Base-by-base conservation (phyloP, 1,284 basidiomycete species). In the Apiotrichum mycotoxinovorans region DNA sequence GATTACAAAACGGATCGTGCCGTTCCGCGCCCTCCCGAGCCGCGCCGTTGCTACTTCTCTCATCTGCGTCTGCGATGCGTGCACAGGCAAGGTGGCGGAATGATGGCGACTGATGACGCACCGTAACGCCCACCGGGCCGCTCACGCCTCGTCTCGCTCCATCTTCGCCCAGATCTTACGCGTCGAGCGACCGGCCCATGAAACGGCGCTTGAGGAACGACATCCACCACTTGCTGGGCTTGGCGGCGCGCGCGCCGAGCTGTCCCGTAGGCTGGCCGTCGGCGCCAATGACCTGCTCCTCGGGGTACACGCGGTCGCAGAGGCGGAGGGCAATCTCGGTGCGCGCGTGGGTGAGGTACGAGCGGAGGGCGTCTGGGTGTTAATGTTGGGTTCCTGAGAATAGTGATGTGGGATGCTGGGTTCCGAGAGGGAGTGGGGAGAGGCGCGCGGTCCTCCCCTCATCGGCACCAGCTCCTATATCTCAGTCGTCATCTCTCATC, bases 191-290 rank as follows among this genome's bases (percentile, higher is more conserved):
- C 42, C 59, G 51, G 25, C 56, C 56, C 59, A 61, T 61, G 49
- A 61, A 61, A 27, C 77, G 66, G 58, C 93, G 85, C 83, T 95
- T 97, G 79, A 94, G 94, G 85, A 98, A 99, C 37, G 91, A 88
- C 88, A 98, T 92, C 96, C 96, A 99, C 95, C 95, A 99, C 79
- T 98, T 98, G 83, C 89, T 96, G 1, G 96, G 93, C 73, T 88
- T 91, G 57, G 63, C 55, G 27, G 71, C 66, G 51, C 74, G 66
- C 8, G 62, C 53, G 10, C 75, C 72, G 15, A 57, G 33, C 63
- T 74, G 68, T 3, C 73, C 74, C 84, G 79, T 94, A 82, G 68
- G 87, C 84, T 73, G 66, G 14, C 74, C 74, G 56, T 76, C 71
- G 30, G 70, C 47, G n/a, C 70, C 72, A 12, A 73, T 38, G 25